These are phyloP conservation scores for Boletus eberwhitei DNA, from an alignment of 768 basidiomycete genomes.

Conservation along the genomic window DNA sequence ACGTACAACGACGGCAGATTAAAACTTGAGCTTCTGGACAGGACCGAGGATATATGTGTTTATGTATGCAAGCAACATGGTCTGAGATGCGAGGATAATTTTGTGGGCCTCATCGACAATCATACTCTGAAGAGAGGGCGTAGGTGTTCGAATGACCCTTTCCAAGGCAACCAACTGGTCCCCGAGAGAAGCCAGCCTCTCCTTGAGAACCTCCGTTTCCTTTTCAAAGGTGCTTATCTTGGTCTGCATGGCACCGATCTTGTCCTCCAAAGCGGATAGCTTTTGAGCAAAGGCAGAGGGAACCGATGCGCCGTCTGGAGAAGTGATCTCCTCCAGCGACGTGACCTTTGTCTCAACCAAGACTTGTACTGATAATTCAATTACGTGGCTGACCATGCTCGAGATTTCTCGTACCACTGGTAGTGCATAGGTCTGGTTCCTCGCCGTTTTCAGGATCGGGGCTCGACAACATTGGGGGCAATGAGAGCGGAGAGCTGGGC, in stretches of 20 bases:
- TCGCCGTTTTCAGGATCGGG: background rate
- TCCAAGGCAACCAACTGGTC: slow-evolving; percentile 6
- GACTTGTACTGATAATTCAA: background rate
- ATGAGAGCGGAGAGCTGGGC: slow-evolving; percentile 12
- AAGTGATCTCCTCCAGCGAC: background rate
- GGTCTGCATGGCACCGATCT: background rate
- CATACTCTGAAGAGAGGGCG: background rate
- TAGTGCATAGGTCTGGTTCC: background rate
- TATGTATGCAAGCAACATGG: background rate
- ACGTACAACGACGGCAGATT: background rate
- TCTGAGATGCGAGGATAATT: background rate
- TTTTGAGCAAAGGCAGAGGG: background rate
- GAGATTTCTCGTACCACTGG: background rate
- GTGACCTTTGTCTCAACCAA: background rate
- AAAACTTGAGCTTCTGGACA: background rate
- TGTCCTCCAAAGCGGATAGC: background rate
- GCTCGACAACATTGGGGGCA: slow-evolving; percentile 11
- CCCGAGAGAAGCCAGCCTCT: background rate
- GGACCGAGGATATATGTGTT: slow-evolving; percentile 8
- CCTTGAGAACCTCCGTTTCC: slow-evolving; percentile 1
- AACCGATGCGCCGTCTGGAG: background rate
- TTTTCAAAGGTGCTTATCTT: background rate
- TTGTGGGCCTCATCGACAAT: slow-evolving; percentile 1
- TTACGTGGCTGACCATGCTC: background rate
- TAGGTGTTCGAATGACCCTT: background rate